A percentile compares a stretch with the other conserved stretches of the same genome.
These are phyloP conservation scores for Pulveroboletus sp. DNA, from an alignment of 768 basidiomycete genomes.

Conservation along the genomic window DNA sequence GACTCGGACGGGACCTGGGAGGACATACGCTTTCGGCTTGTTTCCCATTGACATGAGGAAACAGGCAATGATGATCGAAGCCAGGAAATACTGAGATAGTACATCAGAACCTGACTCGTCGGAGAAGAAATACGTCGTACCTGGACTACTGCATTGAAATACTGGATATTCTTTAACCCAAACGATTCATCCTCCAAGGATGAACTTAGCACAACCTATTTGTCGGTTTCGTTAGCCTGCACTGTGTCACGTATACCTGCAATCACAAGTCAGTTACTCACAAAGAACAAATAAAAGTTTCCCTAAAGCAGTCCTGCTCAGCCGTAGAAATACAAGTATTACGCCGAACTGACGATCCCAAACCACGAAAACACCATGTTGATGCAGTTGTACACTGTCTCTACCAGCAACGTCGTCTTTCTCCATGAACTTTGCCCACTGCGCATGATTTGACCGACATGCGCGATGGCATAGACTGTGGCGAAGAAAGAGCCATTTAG, in stretches of 20 bases:
- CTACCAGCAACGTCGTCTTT: conserved; percentile 68
- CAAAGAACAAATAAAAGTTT: conserved; percentile 95
- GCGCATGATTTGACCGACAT: conserved; percentile 39
- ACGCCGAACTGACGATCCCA: conserved; percentile 56
- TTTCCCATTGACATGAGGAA: conserved; percentile 97
- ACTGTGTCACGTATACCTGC: background rate
- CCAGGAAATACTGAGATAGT: conserved; percentile 58
- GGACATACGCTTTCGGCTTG: conserved; percentile 69
- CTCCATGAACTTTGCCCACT: conserved; percentile 64
- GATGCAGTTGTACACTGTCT: conserved; percentile 83
- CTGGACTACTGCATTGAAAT: conserved; percentile 73
- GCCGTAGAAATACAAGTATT: background rate
- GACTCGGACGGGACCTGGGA: background rate
- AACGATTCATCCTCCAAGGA: conserved; percentile 78
- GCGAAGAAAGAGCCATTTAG: conserved; percentile 94
- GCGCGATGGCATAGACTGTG: conserved; percentile 87
- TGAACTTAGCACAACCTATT: conserved; percentile 79
- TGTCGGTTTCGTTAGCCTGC: background rate
- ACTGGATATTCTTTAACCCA: conserved; percentile 55
- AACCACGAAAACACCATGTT: conserved; percentile 94
- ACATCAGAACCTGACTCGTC: conserved; percentile 2
- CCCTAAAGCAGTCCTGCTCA: conserved; percentile 43
- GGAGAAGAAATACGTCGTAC: conserved; percentile 32
- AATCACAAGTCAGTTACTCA: conserved; percentile 34
- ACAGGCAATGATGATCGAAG: conserved; percentile 78